A percentile compares a stretch with the other conserved stretches of the same genome.
Conservation (phyloP, 2,329 filamentous ascomycete species). For the Biscogniauxia marginata region DNA sequence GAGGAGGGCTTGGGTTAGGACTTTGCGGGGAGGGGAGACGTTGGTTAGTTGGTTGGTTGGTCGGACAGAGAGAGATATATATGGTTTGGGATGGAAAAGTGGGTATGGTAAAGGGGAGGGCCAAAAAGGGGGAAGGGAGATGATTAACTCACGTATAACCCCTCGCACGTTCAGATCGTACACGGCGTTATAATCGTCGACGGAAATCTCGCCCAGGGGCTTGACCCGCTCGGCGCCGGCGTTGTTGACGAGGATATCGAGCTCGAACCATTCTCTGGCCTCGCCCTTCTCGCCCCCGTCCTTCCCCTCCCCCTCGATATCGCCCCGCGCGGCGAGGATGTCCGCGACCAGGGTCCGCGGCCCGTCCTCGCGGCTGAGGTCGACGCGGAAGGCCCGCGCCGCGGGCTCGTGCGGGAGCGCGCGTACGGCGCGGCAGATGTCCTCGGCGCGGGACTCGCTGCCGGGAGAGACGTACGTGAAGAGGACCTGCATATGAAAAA, state of each 20-base stretch:
- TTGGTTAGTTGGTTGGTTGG: neutral
- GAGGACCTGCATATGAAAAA: constrained; percentile 42
- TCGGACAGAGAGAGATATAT: too few species aligned
- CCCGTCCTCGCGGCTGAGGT: constrained; percentile 25
- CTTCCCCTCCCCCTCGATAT: neutral
- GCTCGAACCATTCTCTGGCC: constrained; percentile 11
- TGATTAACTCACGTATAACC: constrained; percentile 32
- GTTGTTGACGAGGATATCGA: constrained; percentile 40
- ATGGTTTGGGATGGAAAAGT: too few species aligned
- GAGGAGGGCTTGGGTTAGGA: constrained; percentile 53
- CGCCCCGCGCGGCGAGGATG: constrained; percentile 16
- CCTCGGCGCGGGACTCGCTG: constrained; percentile 58
- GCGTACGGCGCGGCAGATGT: constrained; percentile 58
- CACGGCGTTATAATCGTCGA: constrained; percentile 51
- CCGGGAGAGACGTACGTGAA: constrained; percentile 64
- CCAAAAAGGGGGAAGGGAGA: too few species aligned
- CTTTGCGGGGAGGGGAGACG: neutral
- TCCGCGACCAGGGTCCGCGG: constrained; percentile 18
- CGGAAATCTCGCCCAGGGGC: constrained; percentile 40
- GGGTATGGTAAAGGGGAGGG: neutral
- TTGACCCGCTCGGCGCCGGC: constrained; percentile 37
- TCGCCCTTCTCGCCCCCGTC: neutral
- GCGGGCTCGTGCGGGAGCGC: constrained; percentile 39
- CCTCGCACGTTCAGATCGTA: constrained; percentile 58
- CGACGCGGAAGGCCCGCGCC: constrained; percentile 16